phyloP scores from a whole-genome alignment of 176 grass and related monocot species.

The Microstegium vimineum region DNA sequence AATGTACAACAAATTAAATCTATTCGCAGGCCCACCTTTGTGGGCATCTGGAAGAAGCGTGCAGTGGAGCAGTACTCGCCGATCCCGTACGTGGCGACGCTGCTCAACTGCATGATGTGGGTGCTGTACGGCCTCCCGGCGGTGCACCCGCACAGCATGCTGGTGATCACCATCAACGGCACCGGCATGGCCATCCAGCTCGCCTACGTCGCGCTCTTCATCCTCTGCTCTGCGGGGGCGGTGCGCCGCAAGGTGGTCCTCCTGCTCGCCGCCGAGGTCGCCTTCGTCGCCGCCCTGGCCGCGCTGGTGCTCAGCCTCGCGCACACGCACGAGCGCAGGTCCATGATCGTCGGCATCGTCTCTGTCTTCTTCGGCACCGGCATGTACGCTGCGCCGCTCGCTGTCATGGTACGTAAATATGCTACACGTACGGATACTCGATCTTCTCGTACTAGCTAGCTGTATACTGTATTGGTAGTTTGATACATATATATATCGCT shows the following conservation, averaged over 20 bases:
- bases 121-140: constrained; percentile 77
- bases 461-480: too few relatives aligned
- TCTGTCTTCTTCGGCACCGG: constrained; percentile 82
- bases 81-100: constrained; percentile 77
- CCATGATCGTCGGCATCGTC: constrained; percentile 84
- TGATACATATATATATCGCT: too few relatives aligned
- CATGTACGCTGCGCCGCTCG: constrained; percentile 88
- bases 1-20: too few relatives aligned
- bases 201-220: constrained; percentile 71
- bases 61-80: constrained; percentile 93
- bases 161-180: constrained; percentile 91
- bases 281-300: constrained; percentile 45
- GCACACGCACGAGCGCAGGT: constrained; percentile 59
- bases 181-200: constrained; percentile 77
- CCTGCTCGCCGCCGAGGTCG: constrained; percentile 45
- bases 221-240: constrained; percentile 55
- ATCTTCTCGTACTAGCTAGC: neutral
- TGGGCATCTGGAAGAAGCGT: constrained; percentile 71
- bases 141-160: constrained; percentile 90
- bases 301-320: constrained; percentile 48
- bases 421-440: neutral
- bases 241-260: constrained; percentile 46
- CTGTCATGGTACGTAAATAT: constrained; percentile 73
- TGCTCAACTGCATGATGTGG: constrained; percentile 99
- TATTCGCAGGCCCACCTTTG: constrained; percentile 71